phyloP scores from a whole-genome alignment of 495 filamentous ascomycete genomes.

The Tuber borchii region DNA sequence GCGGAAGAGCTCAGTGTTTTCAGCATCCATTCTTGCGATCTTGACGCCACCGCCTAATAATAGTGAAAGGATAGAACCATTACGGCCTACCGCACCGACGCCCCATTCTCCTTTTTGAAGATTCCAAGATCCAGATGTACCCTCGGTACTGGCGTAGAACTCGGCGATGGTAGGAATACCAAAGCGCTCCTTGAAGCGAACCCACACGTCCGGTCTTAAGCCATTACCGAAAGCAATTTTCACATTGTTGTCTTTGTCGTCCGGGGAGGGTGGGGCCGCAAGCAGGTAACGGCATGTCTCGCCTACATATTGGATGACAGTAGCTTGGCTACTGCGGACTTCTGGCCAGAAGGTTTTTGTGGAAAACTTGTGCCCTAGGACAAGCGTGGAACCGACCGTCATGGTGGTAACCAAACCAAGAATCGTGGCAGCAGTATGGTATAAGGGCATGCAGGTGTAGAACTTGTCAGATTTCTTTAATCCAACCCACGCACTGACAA shows the following conservation, averaged over 20 bases:
- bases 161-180: constrained; percentile 72
- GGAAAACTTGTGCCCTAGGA: constrained; percentile 75
- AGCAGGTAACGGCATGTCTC: constrained; percentile 91
- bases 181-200: constrained; percentile 79
- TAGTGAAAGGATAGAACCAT: constrained; percentile 55
- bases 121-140: constrained; percentile 66
- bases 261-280: constrained; percentile 57
- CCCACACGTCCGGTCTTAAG: constrained; percentile 87
- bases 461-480: constrained; percentile 60
- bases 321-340: constrained; percentile 63
- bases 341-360: constrained; percentile 77
- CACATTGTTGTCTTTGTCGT: constrained; percentile 71
- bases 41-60: constrained; percentile 50
- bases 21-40: constrained; percentile 66
- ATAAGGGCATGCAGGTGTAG: constrained; percentile 93
- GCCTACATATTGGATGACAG: constrained; percentile 88
- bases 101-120: constrained; percentile 65
- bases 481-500: constrained; percentile 54
- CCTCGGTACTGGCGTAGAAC: constrained; percentile 89
- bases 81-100: constrained; percentile 74
- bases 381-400: constrained; percentile 56
- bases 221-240: constrained; percentile 88
- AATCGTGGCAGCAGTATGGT: constrained; percentile 75
- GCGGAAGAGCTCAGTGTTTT: constrained; percentile 62
- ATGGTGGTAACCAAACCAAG: constrained; percentile 61